Conservation (phyloP, 768 basidiomycete species). For the Dacryopinax primogenitus region DNA sequence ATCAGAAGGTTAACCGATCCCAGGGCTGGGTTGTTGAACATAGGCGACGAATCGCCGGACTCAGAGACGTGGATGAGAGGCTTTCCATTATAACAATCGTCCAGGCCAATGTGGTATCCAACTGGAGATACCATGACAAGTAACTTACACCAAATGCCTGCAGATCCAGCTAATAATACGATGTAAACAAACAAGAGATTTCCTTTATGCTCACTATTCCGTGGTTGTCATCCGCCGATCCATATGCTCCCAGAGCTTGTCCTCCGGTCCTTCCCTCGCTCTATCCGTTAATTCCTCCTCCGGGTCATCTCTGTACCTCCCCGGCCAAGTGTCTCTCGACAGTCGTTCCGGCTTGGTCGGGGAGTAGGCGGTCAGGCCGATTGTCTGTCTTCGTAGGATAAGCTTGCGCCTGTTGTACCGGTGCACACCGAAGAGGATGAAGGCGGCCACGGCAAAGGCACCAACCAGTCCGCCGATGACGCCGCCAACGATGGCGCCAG, state of each 20-base stretch:
- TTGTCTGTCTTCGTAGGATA: neutral
- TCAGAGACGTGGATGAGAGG: no score
- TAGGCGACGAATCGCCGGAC: no score
- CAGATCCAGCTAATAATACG: no score
- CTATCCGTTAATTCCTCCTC: neutral
- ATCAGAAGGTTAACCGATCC: no score
- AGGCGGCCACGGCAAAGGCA: neutral
- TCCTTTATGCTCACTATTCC: no score
- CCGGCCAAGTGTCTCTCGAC: neutral
- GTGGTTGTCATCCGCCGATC: neutral
- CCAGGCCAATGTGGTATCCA: no score
- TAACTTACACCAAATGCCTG: neutral
- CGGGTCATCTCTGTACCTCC: neutral
- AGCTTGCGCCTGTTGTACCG: neutral
- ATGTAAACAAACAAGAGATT: no score
- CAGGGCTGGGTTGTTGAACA: no score
- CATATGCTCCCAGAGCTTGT: neutral
- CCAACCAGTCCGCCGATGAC: neutral
- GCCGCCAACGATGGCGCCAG: neutral
- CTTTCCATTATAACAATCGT: no score
- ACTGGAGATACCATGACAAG: neutral
- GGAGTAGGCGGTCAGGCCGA: neutral
- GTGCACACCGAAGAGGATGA: neutral
- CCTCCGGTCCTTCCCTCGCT: neutral
- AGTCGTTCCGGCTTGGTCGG: neutral